Evolutionary conservation across 1,284 basidiomycete species (phyloP), one percentile per base, ranked within the genome.

Genomic region (Mycosarcoma mackinlayi): DNA sequence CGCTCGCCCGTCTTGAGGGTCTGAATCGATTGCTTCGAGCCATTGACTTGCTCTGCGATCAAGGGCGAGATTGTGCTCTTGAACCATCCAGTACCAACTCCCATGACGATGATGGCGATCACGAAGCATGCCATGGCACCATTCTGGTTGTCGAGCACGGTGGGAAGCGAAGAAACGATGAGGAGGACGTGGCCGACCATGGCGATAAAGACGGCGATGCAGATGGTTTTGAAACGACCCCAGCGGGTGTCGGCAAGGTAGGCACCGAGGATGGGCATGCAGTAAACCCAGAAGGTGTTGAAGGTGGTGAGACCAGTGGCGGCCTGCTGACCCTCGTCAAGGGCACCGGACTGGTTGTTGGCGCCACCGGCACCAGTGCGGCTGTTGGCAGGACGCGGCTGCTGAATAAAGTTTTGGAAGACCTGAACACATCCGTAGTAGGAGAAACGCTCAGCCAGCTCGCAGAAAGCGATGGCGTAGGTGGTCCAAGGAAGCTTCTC

Each of bases 71-170:
- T 67, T 13, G 59, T 69, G 0, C 89, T 82, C 84, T 93, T 93
- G 87, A 94, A 92, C 27, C 88, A 86, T 19, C 92, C 92, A 4
- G 92, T 90, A 9, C 88, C 87, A 18, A 86, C 48, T 16, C 83
- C 83, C 71, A 77, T 78, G 33, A 81, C 46, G 56, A 82, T 53
- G 25, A 82, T 62, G 16, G 76, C 74, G 38, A 82, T 52, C 40
- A 86, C 75, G 77, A 93, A 92, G 35, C 86, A 85, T 3, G 86
- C 90, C 25, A 89, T 83, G 0, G 91, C 86, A 25, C 85, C 84
- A 33, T 88, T 84, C 24, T 84, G 73, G 38, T 72, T 44, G 35
- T 88, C 84, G 61, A 92, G 89, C 40, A 92, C 87, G 3, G 87
- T 86, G 0, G 92, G 92, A 24, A 92, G 81, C 8, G 89, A 87